Evolutionary conservation across 352 stramenopile species (phyloP), one percentile per base, ranked within the genome.

Genomic region (Phytophthora rubi): DNA sequence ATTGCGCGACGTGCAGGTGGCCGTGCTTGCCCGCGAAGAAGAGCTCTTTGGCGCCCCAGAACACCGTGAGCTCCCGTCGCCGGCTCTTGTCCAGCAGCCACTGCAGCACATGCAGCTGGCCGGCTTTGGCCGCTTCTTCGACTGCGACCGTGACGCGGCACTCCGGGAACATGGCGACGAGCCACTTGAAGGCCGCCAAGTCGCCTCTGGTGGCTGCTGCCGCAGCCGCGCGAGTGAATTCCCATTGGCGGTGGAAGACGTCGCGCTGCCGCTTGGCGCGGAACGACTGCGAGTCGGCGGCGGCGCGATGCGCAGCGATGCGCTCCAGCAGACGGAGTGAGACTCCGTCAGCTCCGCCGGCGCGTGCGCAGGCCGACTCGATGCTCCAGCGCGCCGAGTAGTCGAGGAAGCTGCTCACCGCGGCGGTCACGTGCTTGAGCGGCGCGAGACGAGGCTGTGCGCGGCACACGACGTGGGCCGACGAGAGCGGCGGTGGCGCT

Each of bases 1-100:
- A 82, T 28, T 74, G 53, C 2, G 61, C 72, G 4, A 79, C 65
- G 3, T 71, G 28, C 23, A 82, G 48, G 32, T 77, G 72, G 4
- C 69, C 72, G 53, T 75, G 45, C 53, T 77, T 77, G 13, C 68
- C 75, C 2, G 75, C 71, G 49, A 77, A 79, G 57, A 80, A 76
- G 42, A 82, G 72, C 33, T 79, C 72, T 53, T 62, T 54, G 8
- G 72, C 72, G 13, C 68, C 72, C 72, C 72, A 76, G 48, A 76
- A 76, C 32, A 79, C 72, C 6, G 18, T 64, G 3, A 75, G 68
- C 16, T 75, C 49, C 6, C 30, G 68, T 30, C 35, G 45, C 16
- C 33, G 44, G 21, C 49, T 63, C n/a, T 66, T 55, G 6, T 66
- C 21, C 6, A 71, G 32, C 6, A 80, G 59, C 73, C 73, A 80